phyloP scores from a whole-genome alignment of 2,329 filamentous ascomycete genomes.

The Aspergillus melleus region DNA sequence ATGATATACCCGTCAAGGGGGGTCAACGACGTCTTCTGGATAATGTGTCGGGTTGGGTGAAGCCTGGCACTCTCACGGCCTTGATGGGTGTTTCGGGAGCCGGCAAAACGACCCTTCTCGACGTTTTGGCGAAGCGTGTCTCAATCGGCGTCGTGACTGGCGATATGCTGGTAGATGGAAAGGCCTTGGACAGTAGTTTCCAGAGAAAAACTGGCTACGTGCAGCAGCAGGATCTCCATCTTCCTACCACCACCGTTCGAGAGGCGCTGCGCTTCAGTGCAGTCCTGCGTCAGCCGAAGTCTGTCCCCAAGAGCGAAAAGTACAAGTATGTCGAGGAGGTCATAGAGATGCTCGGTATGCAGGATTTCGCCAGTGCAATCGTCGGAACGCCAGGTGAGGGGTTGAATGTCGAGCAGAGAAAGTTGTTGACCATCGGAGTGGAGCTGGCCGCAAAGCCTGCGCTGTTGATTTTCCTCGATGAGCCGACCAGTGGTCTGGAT shows the following conservation, averaged over 20 bases:
- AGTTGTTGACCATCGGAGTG: slow-evolving; percentile 83
- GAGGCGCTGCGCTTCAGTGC: slow-evolving; percentile 85
- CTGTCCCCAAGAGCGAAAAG: slow-evolving; percentile 71
- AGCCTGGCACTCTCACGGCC: slow-evolving; percentile 56
- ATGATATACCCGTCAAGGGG: slow-evolving; percentile 55
- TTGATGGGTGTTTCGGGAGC: slow-evolving; percentile 65
- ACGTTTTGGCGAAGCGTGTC: slow-evolving; percentile 58
- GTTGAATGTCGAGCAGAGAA: slow-evolving; percentile 61
- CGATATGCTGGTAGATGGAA: slow-evolving; percentile 66
- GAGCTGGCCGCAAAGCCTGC: slow-evolving; percentile 88
- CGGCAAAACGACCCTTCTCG: slow-evolving; percentile 63
- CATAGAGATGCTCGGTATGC: slow-evolving; percentile 85
- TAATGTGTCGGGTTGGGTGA: slow-evolving; percentile 56
- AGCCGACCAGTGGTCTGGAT: slow-evolving; percentile 88
- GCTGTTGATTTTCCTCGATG: slow-evolving; percentile 84
- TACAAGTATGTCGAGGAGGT: slow-evolving; percentile 75
- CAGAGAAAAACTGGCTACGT: slow-evolving; percentile 68
- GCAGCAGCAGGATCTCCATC: slow-evolving; percentile 73
- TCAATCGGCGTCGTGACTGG: slow-evolving; percentile 65
- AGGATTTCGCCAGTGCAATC: slow-evolving; percentile 81
- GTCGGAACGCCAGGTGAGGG: slow-evolving; percentile 84
- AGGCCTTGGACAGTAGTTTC: slow-evolving; percentile 57
- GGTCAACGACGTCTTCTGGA: slow-evolving; percentile 55
- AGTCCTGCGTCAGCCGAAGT: slow-evolving; percentile 74
- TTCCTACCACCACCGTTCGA: slow-evolving; percentile 79